phyloP scores from a whole-genome alignment of 2,329 filamentous ascomycete species.

The Pseudocercospora fijiensis region DNA sequence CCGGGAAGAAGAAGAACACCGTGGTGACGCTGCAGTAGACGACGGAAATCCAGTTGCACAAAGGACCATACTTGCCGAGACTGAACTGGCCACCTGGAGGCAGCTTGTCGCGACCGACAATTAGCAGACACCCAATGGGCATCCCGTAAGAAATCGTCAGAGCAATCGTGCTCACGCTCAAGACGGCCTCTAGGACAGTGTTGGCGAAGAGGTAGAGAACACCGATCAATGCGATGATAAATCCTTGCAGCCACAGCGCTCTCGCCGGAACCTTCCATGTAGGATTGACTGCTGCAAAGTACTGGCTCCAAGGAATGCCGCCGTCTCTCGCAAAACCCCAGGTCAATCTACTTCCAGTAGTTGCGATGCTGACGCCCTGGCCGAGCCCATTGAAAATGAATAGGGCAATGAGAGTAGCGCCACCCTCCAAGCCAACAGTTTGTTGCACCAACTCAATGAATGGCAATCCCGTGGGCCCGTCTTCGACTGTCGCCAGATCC shows the following conservation, averaged over 20 bases:
- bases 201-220: conserved; percentile 46
- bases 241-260: conserved; percentile 54
- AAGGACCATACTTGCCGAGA: conserved; percentile 42
- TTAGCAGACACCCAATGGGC: conserved; percentile 40
- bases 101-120: conserved; percentile 54
- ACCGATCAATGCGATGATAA: conserved; percentile 51
- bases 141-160: conserved; percentile 47
- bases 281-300: conserved; percentile 43
- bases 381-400: conserved; percentile 59
- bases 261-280: conserved; percentile 55
- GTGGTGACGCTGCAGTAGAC: conserved; percentile 55
- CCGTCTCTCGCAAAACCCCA: conserved; percentile 34
- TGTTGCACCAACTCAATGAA: conserved; percentile 61
- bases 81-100: conserved; percentile 46
- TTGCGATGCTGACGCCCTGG: conserved; percentile 55
- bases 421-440: conserved; percentile 49
- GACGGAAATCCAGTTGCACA: conserved; percentile 47
- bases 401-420: conserved; percentile 48
- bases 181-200: conserved; percentile 46
- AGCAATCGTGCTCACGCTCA: conserved; percentile 45
- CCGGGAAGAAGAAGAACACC: conserved; percentile 58
- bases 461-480: conserved; percentile 53
- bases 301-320: conserved; percentile 31
- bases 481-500: conserved; percentile 48
- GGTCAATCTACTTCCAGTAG: conserved; percentile 30